phyloP scores from a whole-genome alignment of 2,329 filamentous ascomycete species.

The Atkinsonella hypoxylon region DNA sequence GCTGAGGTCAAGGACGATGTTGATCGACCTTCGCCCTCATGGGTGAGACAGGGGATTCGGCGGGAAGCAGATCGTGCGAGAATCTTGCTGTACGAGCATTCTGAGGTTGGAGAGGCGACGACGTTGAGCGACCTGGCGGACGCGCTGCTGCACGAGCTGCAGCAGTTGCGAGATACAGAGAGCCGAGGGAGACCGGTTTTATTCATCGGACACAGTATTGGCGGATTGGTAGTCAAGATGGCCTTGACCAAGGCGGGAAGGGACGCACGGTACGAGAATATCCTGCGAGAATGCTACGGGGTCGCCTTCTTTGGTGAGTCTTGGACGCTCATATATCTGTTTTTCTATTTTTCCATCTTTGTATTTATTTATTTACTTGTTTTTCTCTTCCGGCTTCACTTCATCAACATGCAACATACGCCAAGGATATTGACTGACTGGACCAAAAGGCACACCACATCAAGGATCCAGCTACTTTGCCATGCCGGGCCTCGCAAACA shows the following conservation, averaged over 20 bases:
- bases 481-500: slow-evolving; percentile 40
- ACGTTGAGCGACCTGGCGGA: slow-evolving; percentile 33
- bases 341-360: background rate
- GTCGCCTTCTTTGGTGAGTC: slow-evolving; percentile 45
- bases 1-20: slow-evolving; percentile 15
- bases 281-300: slow-evolving; percentile 46
- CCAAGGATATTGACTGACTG: background rate
- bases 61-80: slow-evolving; percentile 34
- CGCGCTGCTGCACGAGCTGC: slow-evolving; percentile 33
- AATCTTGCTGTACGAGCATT: slow-evolving; percentile 40
- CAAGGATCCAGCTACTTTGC: slow-evolving; percentile 52
- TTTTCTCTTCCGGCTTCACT: too few species aligned
- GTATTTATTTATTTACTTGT: too few species aligned
- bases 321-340: slow-evolving; percentile 2
- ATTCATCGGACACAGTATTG: slow-evolving; percentile 50
- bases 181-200: slow-evolving; percentile 38
- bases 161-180: slow-evolving; percentile 20
- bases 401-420: too few species aligned
- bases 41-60: slow-evolving; percentile 41
- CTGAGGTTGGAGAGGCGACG: slow-evolving; percentile 26
- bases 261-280: slow-evolving; percentile 24
- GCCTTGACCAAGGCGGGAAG: slow-evolving; percentile 37
- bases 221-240: slow-evolving; percentile 47
- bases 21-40: slow-evolving; percentile 26
- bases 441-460: slow-evolving; percentile 40